phyloP scores from a whole-genome alignment of 2,329 filamentous ascomycete species.

The Penicillium digitatum region DNA sequence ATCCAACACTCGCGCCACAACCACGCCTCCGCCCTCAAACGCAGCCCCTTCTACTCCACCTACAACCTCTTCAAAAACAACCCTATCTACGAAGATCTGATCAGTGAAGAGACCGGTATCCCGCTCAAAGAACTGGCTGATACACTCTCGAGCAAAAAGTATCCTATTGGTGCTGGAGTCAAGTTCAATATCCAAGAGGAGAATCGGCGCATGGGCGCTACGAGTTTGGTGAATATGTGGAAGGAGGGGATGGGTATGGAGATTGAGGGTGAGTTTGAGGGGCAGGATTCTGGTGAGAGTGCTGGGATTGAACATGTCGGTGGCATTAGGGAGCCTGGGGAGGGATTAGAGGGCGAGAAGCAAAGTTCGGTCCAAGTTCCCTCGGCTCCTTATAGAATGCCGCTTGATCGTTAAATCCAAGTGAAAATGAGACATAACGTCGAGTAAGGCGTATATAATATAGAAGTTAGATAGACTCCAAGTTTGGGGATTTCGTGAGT shows the following conservation, averaged over 20 bases:
- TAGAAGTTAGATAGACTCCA: too few species aligned
- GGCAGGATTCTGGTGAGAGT: neutral
- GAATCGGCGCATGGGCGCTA: constrained; percentile 24
- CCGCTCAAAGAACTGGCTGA: constrained; percentile 33
- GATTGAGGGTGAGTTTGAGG: neutral
- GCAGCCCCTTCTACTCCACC: constrained; percentile 33
- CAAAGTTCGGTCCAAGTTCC: too few species aligned
- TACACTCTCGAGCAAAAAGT: constrained; percentile 29
- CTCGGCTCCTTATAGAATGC: too few species aligned
- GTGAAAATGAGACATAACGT: too few species aligned
- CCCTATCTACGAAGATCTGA: constrained; percentile 30
- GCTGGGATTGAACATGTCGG: too few species aligned
- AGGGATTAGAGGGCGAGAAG: neutral
- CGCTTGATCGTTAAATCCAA: too few species aligned
- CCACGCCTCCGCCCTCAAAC: constrained; percentile 25
- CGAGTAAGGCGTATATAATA: too few species aligned
- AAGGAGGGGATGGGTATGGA: constrained; percentile 17
- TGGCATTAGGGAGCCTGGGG: neutral
- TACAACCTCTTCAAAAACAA: constrained; percentile 25
- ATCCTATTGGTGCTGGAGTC: constrained; percentile 14
- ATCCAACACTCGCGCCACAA: constrained; percentile 30
- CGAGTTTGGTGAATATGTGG: constrained; percentile 27
- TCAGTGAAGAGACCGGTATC: constrained; percentile 17
- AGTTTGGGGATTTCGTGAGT: too few species aligned
- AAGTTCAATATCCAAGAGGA: constrained; percentile 19